These are phyloP conservation scores for Sclerotinia borealis DNA, from an alignment of 2,329 filamentous ascomycete species.

Conservation along the genomic window DNA sequence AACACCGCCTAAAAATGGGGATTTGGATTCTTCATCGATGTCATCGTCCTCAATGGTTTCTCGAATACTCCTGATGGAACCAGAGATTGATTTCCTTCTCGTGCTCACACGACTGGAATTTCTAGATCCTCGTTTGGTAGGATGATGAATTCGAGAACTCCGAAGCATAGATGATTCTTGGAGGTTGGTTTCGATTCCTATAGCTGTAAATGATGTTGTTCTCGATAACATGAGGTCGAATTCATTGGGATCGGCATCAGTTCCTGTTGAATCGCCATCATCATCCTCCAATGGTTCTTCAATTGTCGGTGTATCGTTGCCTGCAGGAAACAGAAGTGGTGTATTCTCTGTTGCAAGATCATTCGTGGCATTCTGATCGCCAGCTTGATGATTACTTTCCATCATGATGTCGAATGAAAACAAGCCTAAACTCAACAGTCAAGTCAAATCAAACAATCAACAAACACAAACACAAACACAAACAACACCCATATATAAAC, in stretches of 20 bases:
- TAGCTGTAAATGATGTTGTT: slow-evolving; percentile 26
- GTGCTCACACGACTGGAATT: slow-evolving; percentile 19
- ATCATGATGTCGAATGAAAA: background rate
- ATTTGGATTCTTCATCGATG: slow-evolving; percentile 15
- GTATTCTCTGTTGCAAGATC: slow-evolving; percentile 5
- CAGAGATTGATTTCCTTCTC: slow-evolving; percentile 22
- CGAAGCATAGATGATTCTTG: slow-evolving; percentile 31
- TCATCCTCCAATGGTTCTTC: slow-evolving; percentile 10
- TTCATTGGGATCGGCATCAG: slow-evolving; percentile 28
- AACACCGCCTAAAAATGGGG: slow-evolving; percentile 39
- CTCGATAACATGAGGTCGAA: slow-evolving; percentile 28
- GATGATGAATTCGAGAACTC: slow-evolving; percentile 25
- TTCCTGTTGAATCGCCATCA: slow-evolving; percentile 36
- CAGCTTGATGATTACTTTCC: background rate
- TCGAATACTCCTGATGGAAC: slow-evolving; percentile 17
- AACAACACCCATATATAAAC: background rate
- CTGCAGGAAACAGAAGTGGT: slow-evolving; percentile 13
- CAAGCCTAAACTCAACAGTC: no score
- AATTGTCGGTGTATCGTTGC: slow-evolving; percentile 10
- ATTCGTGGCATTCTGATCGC: background rate
- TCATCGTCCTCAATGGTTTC: slow-evolving; percentile 14
- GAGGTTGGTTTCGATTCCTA: slow-evolving; percentile 28
- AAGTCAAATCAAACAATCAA: background rate
- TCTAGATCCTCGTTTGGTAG: slow-evolving; percentile 14
- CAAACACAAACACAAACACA: background rate